Evolutionary conservation across 805 yeast species (phyloP).

Genomic region (Priceomyces melissophilus): DNA sequence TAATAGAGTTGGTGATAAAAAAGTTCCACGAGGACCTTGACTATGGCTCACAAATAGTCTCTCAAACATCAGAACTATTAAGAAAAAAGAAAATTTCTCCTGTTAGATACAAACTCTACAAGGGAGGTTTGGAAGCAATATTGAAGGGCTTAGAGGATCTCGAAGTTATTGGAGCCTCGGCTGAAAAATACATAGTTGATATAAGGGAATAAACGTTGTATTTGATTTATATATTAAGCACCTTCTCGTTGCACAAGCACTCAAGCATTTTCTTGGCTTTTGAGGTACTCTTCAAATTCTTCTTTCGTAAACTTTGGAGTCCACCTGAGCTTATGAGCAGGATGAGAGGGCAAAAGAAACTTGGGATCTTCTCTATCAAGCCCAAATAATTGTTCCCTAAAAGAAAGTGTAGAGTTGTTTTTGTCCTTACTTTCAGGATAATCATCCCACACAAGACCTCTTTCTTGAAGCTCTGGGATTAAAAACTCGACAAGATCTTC

Average conservation of each 20-base stretch:
- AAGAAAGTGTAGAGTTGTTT: slow-evolving; percentile 17
- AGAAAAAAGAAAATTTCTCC: slow-evolving; percentile 25
- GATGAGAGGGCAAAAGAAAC: slow-evolving; percentile 14
- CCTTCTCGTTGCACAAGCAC: not conserved
- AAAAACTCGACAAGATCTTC: slow-evolving; percentile 35
- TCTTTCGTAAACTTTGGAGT: slow-evolving; percentile 21
- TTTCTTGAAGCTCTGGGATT: slow-evolving; percentile 33
- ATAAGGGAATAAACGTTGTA: slow-evolving; percentile 2
- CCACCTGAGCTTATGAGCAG: slow-evolving; percentile 23
- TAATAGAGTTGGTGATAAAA: slow-evolving; percentile 35
- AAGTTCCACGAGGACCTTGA: slow-evolving; percentile 41
- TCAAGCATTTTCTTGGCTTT: not conserved
- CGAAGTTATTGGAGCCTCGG: slow-evolving; percentile 40
- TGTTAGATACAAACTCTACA: slow-evolving; percentile 28
- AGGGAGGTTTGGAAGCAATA: slow-evolving; percentile 33
- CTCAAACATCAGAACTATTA: slow-evolving; percentile 27
- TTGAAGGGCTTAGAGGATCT: slow-evolving; percentile 33
- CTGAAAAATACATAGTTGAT: slow-evolving; percentile 39
- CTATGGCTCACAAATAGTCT: slow-evolving; percentile 22
- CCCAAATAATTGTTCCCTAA: slow-evolving; percentile 36
- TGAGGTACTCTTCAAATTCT: slow-evolving; percentile 19
- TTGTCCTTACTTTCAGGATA: slow-evolving; percentile 24
- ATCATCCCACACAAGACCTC: slow-evolving; percentile 35
- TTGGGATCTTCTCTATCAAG: slow-evolving; percentile 16
- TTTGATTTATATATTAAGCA: not conserved